A percentile compares a stretch with the other conserved stretches of the same genome.
phyloP scores from a whole-genome alignment of 306 rosid genomes.

The Amphicarpaea edgeworthii region DNA sequence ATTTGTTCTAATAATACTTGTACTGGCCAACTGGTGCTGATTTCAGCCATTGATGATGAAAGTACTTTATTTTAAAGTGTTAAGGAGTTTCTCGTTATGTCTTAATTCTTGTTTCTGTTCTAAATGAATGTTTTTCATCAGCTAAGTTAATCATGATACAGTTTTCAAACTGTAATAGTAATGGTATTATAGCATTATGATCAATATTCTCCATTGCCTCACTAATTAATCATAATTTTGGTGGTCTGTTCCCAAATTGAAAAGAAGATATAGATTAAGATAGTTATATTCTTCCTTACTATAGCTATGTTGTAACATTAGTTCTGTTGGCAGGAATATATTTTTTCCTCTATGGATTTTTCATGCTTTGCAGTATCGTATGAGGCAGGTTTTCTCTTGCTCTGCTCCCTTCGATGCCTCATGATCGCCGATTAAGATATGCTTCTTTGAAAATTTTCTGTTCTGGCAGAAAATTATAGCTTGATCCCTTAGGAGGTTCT shows the following conservation, averaged over 20 bases:
- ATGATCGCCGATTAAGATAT: constrained; percentile 78
- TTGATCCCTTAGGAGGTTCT: constrained; percentile 3
- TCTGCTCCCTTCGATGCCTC: constrained; percentile 92
- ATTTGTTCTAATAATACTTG: too few relatives aligned
- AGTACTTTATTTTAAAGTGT: constrained; percentile 8
- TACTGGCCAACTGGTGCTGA: constrained; percentile 7
- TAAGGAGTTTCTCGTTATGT: neutral
- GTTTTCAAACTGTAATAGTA: neutral
- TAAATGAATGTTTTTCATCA: neutral
- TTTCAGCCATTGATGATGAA: neutral
- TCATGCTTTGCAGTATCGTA: constrained; percentile 76
- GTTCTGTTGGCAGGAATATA: constrained; percentile 63
- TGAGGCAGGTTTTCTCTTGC: constrained; percentile 92
- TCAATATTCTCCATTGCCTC: neutral
- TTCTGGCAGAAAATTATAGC: constrained; percentile 23
- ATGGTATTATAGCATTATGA: neutral
- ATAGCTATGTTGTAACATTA: constrained; percentile 7
- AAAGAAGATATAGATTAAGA: constrained; percentile 14
- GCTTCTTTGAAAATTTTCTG: constrained; percentile 33
- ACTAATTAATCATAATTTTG: constrained; percentile 12
- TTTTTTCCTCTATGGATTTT: constrained; percentile 84
- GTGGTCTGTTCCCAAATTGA: neutral
- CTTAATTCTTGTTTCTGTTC: neutral
- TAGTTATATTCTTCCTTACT: constrained; percentile 2
- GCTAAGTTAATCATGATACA: neutral